phyloP scores from a whole-genome alignment of 495 filamentous ascomycete genomes.

The Trichoderma erinaceum region DNA sequence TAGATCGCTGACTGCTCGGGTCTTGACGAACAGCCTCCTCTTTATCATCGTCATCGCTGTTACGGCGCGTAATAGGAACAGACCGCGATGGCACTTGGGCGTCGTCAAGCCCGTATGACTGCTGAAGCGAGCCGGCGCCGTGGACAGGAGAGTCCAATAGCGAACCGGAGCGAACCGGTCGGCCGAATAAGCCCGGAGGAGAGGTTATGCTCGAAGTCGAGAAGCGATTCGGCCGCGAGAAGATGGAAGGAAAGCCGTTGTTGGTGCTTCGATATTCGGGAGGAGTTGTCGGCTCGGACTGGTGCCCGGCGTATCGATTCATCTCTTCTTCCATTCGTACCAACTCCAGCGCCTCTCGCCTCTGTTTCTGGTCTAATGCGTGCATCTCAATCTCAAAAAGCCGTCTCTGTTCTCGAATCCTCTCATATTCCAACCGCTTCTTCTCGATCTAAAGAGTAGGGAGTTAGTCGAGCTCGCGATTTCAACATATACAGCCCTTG shows the following conservation, averaged over 20 bases:
- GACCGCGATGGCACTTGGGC: slow-evolving; percentile 64
- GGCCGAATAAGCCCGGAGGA: slow-evolving; percentile 67
- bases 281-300: slow-evolving; percentile 94
- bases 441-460: slow-evolving; percentile 69
- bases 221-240: slow-evolving; percentile 73
- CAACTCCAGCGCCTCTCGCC: slow-evolving; percentile 73
- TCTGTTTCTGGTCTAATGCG: slow-evolving; percentile 73
- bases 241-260: slow-evolving; percentile 59
- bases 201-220: slow-evolving; percentile 77
- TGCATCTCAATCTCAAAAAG: slow-evolving; percentile 85
- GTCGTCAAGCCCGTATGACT: slow-evolving; percentile 48
- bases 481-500: neutral
- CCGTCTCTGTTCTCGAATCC: slow-evolving; percentile 75
- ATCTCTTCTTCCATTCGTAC: slow-evolving; percentile 74
- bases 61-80: slow-evolving; percentile 77
- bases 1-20: slow-evolving; percentile 60
- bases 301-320: slow-evolving; percentile 54
- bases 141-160: slow-evolving; percentile 56
- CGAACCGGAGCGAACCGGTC: slow-evolving; percentile 67
- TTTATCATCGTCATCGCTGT: slow-evolving; percentile 73
- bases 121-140: slow-evolving; percentile 40
- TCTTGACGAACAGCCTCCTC: slow-evolving; percentile 57
- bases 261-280: slow-evolving; percentile 74
- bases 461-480: slow-evolving; percentile 1
- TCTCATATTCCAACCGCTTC: slow-evolving; percentile 81